These are phyloP conservation scores for Monilinia aucupariae DNA, from an alignment of 2,329 filamentous ascomycete species.

Conservation along the genomic window DNA sequence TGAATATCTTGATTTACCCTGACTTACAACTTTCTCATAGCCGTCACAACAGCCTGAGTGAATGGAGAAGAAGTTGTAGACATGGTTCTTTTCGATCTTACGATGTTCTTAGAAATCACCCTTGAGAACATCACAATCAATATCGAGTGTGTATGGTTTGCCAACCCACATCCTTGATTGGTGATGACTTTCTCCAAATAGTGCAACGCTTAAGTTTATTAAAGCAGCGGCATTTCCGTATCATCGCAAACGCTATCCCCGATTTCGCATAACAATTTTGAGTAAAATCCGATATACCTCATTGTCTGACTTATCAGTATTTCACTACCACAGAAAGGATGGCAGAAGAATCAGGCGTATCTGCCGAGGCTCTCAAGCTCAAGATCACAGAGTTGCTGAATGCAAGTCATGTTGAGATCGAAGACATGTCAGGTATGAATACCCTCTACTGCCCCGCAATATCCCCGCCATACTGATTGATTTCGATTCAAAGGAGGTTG, in stretches of 20 bases:
- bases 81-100: conserved; percentile 24
- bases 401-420: conserved; percentile 77
- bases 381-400: conserved; percentile 66
- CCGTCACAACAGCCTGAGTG: conserved; percentile 62
- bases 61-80: conserved; percentile 40
- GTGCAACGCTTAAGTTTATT: not conserved
- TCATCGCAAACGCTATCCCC: not conserved
- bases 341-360: conserved; percentile 58
- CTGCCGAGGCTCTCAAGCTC: conserved; percentile 62
- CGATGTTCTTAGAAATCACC: conserved; percentile 19
- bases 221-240: conserved; percentile 19
- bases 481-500: conserved; percentile 52
- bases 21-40: conserved; percentile 73
- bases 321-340: conserved; percentile 35
- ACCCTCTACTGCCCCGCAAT: conserved; percentile 22
- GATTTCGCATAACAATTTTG: conserved; percentile 11
- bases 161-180: not conserved
- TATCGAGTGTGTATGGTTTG: conserved; percentile 3
- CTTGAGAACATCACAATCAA: conserved; percentile 24
- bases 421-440: conserved; percentile 79
- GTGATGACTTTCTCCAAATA: conserved; percentile 1
- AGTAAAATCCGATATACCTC: not conserved
- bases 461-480: conserved; percentile 11
- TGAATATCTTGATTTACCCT: conserved; percentile 7
- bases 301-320: not conserved